Base-by-base conservation (phyloP, 129 eudicot species). In the Centaurea solstitialis region DNA sequence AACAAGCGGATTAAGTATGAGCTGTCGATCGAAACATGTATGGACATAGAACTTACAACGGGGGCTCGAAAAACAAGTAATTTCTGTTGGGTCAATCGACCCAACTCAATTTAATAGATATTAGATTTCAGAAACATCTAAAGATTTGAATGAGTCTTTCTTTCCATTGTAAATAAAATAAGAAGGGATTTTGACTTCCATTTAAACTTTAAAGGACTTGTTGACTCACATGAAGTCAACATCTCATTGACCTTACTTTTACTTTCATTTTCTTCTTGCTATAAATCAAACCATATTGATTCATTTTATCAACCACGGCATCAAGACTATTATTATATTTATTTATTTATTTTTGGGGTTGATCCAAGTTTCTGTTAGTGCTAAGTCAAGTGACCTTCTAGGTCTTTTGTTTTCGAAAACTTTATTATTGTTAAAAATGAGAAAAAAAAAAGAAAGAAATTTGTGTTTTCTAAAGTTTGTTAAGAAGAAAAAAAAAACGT, bases 141-240 rank as follows among this genome's bases (percentile, higher is more conserved):
- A 77, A 67, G 67, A 43, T 12, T 77, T 77, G 81, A 77, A 67
- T 26, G 74, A 26, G 67, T 28, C 74, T 67, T 37, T n/a, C n/a
- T n/a, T n/a, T n/a, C n/a, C n/a, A n/a, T n/a, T 0, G 24, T 18
- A 12, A 65, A 13, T n/a, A 15, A 39, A 12, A 21, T 33, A 53
- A 15, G 21, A 57, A 57, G 65, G 21, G 65, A 57, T 5, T 57
- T 57, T 57, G 22, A n/a, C 6, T 57, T 57, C 18, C 5, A 57
- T 38, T 6, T 39, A 22, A 9, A 24, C 4, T 38, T 6, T 39
- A 22, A 5, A 24, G 40, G 70, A 12, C 45, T 66, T 77, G 39
- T 67, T 41, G 81, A 77, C 74, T 40, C 67, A n/a, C 61, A 5
- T 40, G 26, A 5, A 40, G 35, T 17, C 30, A 22, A 28, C 66